A percentile compares a stretch with the other conserved stretches of the same genome.
These are phyloP conservation scores for Cicer bijugum DNA, from an alignment of 306 rosid species.

Conservation along the genomic window DNA sequence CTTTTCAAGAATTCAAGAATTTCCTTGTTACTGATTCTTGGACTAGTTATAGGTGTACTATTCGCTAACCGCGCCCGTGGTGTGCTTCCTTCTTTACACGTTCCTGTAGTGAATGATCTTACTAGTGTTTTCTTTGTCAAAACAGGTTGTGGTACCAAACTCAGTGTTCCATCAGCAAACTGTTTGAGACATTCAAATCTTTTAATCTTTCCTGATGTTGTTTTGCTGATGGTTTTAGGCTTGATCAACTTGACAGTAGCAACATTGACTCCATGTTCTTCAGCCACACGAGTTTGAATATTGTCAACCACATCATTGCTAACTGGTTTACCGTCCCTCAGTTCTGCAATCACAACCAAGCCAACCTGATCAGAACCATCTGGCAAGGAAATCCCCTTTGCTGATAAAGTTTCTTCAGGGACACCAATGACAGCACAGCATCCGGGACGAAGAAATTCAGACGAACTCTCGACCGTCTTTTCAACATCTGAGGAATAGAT, in stretches of 20 bases:
- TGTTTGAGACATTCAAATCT: conserved; percentile 95
- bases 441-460: conserved; percentile 81
- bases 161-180: conserved; percentile 74
- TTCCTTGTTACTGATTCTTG: conserved; percentile 53
- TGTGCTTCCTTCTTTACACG: conserved; percentile 67
- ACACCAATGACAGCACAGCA: conserved; percentile 92
- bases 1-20: conserved; percentile 67
- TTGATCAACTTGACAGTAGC: conserved; percentile 82
- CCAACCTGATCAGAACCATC: conserved; percentile 90
- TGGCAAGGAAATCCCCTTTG: conserved; percentile 74
- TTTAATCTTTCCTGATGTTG: conserved; percentile 92
- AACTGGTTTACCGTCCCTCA: conserved; percentile 72
- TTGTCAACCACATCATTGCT: conserved; percentile 66
- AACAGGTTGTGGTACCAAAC: conserved; percentile 62
- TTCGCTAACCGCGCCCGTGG: conserved; percentile 61
- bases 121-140: conserved; percentile 49
- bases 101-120: conserved; percentile 78
- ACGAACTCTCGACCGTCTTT: conserved; percentile 87
- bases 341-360: conserved; percentile 90
- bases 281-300: conserved; percentile 75
- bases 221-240: conserved; percentile 91
- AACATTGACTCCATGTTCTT: conserved; percentile 84
- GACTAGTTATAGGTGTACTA: conserved; percentile 42
- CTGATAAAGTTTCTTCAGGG: conserved; percentile 69
- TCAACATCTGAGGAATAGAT: conserved; percentile 92